These are phyloP conservation scores for Solanum hybrid DNA, from an alignment of 305 asterid genomes.

Conservation along the genomic window DNA sequence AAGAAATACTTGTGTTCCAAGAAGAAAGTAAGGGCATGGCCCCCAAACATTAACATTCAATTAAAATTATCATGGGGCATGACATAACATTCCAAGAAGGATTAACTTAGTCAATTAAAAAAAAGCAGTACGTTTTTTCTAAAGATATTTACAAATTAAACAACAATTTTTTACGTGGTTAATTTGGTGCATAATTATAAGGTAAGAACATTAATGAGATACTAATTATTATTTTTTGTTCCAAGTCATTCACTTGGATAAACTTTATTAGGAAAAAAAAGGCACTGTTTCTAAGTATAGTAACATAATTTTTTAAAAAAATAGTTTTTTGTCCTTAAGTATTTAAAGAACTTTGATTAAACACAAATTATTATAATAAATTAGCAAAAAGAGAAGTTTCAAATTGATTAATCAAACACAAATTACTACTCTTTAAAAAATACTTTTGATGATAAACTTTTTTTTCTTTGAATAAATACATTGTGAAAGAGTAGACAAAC, in stretches of 20 bases:
- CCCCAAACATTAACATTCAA: background rate
- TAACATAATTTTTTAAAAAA: accelerated
- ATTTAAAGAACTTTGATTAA: background rate
- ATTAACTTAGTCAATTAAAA: background rate
- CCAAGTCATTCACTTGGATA: background rate
- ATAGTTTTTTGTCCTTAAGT: background rate
- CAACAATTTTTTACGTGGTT: background rate
- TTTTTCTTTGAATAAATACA: background rate
- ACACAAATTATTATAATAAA: background rate
- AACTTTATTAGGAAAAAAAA: background rate
- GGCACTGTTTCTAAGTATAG: background rate
- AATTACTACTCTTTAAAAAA: background rate
- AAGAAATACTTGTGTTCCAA: too few species aligned
- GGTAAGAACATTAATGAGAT: background rate
- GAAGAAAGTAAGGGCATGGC: too few species aligned
- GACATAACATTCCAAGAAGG: background rate
- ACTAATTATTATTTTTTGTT: background rate
- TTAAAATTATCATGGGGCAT: background rate
- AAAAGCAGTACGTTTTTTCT: background rate
- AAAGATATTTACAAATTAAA: background rate
- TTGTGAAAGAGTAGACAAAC: background rate
- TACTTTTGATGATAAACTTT: background rate
- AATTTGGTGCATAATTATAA: background rate
- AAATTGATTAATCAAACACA: background rate
- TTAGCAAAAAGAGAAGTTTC: background rate